Conservation (phyloP, 2,329 filamentous ascomycete species). For the Saccharata proteae region DNA sequence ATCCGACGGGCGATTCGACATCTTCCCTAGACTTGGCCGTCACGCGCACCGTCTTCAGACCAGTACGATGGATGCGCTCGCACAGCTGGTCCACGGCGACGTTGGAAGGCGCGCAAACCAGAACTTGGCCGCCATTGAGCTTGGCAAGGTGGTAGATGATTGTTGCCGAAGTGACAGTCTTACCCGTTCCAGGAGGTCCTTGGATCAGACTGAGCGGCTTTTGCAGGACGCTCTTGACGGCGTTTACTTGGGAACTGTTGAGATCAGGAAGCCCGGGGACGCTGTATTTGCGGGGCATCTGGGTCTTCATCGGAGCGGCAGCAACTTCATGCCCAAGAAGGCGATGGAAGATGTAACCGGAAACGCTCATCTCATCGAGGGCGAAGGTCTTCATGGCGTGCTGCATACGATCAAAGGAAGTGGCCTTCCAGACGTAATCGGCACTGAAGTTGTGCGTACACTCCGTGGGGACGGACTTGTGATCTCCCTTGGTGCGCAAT, state of each 20-base stretch:
- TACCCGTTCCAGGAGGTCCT: constrained; percentile 91
- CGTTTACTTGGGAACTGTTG: constrained; percentile 90
- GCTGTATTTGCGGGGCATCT: constrained; percentile 92
- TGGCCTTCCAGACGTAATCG: constrained; percentile 99
- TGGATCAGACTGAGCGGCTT: constrained; percentile 93
- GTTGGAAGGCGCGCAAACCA: constrained; percentile 96
- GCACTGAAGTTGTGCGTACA: constrained; percentile 97
- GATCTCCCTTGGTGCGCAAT: constrained; percentile 83
- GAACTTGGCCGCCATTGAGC: constrained; percentile 84
- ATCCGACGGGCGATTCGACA: constrained; percentile 95
- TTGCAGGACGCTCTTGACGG: constrained; percentile 88
- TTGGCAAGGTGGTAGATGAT: constrained; percentile 98
- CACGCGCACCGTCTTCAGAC: constrained; percentile 89
- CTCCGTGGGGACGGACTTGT: constrained; percentile 91
- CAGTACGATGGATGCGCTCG: constrained; percentile 88
- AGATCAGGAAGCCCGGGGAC: constrained; percentile 88
- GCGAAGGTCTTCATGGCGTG: constrained; percentile 98
- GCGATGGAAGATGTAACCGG: constrained; percentile 96
- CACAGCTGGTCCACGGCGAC: constrained; percentile 97
- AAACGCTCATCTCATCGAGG: constrained; percentile 94
- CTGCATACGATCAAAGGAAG: constrained; percentile 98
- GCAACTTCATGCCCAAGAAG: constrained; percentile 91
- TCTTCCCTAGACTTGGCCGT: constrained; percentile 99
- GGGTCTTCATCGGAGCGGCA: constrained; percentile 87
- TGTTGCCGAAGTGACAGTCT: constrained; percentile 96